Percentiles rank a stretch among this genome's conserved stretches.
Evolutionary conservation across 441 rosid species (phyloP).

Genomic region (Eutrema salsugineum): DNA sequence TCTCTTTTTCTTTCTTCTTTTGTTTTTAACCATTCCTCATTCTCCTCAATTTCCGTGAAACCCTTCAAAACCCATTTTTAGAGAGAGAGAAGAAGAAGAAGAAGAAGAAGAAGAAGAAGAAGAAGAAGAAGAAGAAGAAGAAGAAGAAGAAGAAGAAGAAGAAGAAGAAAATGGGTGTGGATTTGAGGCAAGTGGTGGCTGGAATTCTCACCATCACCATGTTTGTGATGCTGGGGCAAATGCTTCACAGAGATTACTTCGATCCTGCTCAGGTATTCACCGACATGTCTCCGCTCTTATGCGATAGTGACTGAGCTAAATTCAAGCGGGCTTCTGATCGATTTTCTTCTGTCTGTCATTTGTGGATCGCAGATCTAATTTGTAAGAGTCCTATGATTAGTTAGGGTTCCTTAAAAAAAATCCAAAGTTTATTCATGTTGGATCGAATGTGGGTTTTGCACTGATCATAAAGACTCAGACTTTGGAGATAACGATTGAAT

Average conservation of each 20-base stretch:
- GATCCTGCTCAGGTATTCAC: constrained; percentile 61
- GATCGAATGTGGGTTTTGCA: not conserved
- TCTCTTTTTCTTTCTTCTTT: not conserved
- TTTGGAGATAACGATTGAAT: not conserved
- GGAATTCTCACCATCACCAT: constrained; percentile 89
- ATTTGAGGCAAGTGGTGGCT: constrained; percentile 97
- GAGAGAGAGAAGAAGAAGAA: too few relatives aligned
- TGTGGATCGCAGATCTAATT: constrained; percentile 17
- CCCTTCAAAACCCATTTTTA: constrained; percentile 13
- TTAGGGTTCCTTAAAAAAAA: not conserved
- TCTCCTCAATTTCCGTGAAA: constrained; percentile 30
- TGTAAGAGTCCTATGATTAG: not conserved
- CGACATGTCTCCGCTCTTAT: not conserved
- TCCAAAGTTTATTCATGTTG: not conserved
- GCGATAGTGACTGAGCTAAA: not conserved
- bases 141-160: too few relatives aligned
- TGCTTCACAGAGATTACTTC: constrained; percentile 92
- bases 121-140: too few relatives aligned
- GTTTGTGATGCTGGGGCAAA: constrained; percentile 96
- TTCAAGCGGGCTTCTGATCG: not conserved
- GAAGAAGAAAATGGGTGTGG: constrained; percentile 65
- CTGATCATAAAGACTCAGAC: constrained; percentile 16
- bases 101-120: too few relatives aligned
- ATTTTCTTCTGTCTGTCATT: not conserved
- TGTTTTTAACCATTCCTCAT: not conserved